phyloP scores from a whole-genome alignment of 2,329 filamentous ascomycete genomes.

The Aspergillus vadensis region DNA sequence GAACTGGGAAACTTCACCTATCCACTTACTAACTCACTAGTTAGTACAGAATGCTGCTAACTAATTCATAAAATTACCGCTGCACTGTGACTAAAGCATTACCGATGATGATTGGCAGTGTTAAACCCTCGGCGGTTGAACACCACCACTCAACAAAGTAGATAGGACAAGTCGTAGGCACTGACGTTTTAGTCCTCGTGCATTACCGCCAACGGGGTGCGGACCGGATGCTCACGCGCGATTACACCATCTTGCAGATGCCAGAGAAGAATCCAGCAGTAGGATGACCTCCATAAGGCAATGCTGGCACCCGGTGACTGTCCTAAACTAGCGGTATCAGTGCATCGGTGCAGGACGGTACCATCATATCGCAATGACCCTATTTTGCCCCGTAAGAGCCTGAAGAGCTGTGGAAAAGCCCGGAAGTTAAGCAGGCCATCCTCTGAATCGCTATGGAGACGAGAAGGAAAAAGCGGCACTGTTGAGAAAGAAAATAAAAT shows the following conservation, averaged over 20 bases:
- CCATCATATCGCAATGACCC: neutral
- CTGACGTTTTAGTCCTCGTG: constrained; percentile 24
- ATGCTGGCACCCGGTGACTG: neutral
- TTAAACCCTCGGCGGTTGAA: neutral
- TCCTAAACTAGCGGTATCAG: constrained; percentile 3
- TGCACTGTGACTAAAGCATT: too few species aligned
- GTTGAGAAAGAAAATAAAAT: neutral
- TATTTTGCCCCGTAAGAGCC: neutral
- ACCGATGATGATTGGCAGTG: neutral
- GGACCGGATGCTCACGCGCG: constrained; percentile 14
- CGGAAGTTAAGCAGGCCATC: neutral
- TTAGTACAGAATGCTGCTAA: too few species aligned
- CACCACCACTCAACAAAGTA: too few species aligned
- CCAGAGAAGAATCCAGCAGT: constrained; percentile 1
- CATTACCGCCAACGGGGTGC: constrained; percentile 20
- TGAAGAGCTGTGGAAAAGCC: neutral
- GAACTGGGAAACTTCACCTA: too few species aligned
- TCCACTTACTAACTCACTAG: too few species aligned
- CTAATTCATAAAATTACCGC: too few species aligned
- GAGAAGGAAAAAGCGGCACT: neutral
- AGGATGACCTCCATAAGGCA: neutral
- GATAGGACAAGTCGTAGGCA: neutral
- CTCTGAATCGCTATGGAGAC: neutral
- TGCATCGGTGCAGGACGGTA: neutral
- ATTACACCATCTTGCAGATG: constrained; percentile 32